phyloP scores from a whole-genome alignment of 495 filamentous ascomycete species.

The Lophiotrema nucula region DNA sequence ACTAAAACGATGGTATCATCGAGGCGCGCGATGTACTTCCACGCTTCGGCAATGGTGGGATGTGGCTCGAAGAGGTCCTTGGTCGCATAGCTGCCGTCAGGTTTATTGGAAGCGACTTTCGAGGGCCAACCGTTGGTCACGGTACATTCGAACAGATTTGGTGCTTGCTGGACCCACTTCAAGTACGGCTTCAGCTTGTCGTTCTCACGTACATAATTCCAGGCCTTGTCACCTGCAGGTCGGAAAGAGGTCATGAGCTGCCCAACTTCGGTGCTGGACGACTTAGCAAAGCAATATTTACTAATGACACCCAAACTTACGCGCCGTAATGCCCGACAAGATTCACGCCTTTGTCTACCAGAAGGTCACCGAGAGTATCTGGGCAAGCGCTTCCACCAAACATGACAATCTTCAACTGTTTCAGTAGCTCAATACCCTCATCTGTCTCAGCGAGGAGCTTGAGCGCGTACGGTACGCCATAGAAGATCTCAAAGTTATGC shows the following conservation, averaged over 20 bases:
- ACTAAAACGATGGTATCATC: slow-evolving; percentile 65
- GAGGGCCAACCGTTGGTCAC: slow-evolving; percentile 53
- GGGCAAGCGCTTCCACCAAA: slow-evolving; percentile 44
- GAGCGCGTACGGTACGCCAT: slow-evolving; percentile 50
- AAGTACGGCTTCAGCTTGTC: slow-evolving; percentile 35
- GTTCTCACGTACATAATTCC: slow-evolving; percentile 45
- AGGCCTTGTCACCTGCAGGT: slow-evolving; percentile 41
- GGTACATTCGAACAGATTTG: slow-evolving; percentile 45
- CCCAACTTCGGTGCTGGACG: slow-evolving; percentile 53
- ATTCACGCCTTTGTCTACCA: slow-evolving; percentile 56
- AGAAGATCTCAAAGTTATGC: slow-evolving; percentile 41
- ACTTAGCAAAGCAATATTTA: background rate
- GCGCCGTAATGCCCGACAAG: slow-evolving; percentile 39
- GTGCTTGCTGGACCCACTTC: slow-evolving; percentile 29
- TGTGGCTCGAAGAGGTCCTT: slow-evolving; percentile 65
- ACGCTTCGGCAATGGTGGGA: slow-evolving; percentile 56
- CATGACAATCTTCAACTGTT: slow-evolving; percentile 47
- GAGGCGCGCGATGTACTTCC: slow-evolving; percentile 62
- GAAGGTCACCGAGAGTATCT: slow-evolving; percentile 45
- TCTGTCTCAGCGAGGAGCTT: slow-evolving; percentile 50
- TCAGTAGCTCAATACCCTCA: slow-evolving; percentile 43
- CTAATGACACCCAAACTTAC: slow-evolving; percentile 46
- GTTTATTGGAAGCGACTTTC: slow-evolving; percentile 48
- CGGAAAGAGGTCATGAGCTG: slow-evolving; percentile 56
- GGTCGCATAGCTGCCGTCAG: slow-evolving; percentile 51